These are phyloP conservation scores for Ophiocordyceps australis DNA, from an alignment of 2,329 filamentous ascomycete species.

Conservation along the genomic window DNA sequence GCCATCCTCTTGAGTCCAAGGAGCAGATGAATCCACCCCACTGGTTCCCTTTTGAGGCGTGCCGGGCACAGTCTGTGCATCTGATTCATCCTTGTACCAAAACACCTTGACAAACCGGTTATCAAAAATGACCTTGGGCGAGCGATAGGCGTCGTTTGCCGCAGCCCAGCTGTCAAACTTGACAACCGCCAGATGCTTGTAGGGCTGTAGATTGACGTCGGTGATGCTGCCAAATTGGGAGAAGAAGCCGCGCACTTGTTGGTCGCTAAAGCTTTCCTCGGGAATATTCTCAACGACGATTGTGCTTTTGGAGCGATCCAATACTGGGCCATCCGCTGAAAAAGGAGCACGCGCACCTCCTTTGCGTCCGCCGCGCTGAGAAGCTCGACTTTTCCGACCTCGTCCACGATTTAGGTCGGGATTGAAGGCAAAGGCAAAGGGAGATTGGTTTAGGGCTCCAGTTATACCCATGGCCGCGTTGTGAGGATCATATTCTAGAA, in stretches of 20 bases:
- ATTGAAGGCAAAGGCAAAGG: constrained; percentile 6
- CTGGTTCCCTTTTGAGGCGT: constrained; percentile 8
- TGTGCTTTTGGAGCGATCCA: constrained; percentile 44
- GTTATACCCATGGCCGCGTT: constrained; percentile 9
- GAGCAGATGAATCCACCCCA: constrained; percentile 5
- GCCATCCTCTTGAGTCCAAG: background rate
- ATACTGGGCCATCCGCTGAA: constrained; percentile 43
- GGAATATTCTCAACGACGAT: constrained; percentile 69
- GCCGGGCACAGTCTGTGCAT: too few species aligned
- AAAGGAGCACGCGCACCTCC: constrained; percentile 33
- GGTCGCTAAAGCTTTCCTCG: constrained; percentile 48
- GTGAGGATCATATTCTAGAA: constrained; percentile 14
- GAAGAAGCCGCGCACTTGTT: constrained; percentile 50
- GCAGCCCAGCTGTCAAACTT: constrained; percentile 47
- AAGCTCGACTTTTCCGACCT: constrained; percentile 13
- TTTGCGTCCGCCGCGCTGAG: constrained; percentile 15
- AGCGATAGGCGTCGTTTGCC: constrained; percentile 54
- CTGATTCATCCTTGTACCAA: constrained; percentile 49
- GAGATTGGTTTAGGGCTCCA: constrained; percentile 4
- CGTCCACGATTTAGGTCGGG: constrained; percentile 13
- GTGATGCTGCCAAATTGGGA: constrained; percentile 49
- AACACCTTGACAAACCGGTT: constrained; percentile 76
- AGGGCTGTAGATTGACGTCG: constrained; percentile 45
- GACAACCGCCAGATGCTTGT: constrained; percentile 50
- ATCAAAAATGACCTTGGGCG: constrained; percentile 66